Evolutionary conservation across 228 moss, liverwort and hornwort species (phyloP).

Genomic region (Sphagnum fallax): DNA sequence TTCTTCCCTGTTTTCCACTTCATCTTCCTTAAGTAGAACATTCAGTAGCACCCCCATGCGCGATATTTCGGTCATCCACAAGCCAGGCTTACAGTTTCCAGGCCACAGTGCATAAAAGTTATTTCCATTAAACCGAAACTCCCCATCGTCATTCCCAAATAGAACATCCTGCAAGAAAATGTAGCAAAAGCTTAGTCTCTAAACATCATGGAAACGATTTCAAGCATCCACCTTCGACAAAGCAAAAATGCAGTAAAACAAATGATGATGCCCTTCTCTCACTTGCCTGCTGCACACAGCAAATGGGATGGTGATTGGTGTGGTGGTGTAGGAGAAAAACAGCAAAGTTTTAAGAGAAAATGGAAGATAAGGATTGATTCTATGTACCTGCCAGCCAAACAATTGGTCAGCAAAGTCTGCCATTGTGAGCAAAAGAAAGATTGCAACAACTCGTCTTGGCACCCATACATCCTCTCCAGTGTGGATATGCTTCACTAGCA

Average conservation of each 20-base stretch:
- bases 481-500: constrained; percentile 68
- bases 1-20: constrained; percentile 20
- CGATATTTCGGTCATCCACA: constrained; percentile 38
- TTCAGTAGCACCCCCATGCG: constrained; percentile 66
- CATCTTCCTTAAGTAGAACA: constrained; percentile 63
- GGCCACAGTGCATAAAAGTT: constrained; percentile 65
- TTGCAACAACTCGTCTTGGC: constrained; percentile 63
- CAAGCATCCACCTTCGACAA: too few species aligned
- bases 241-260: too few species aligned
- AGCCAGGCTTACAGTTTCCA: constrained; percentile 71
- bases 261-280: too few species aligned
- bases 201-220: too few species aligned
- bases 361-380: too few species aligned
- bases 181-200: too few species aligned
- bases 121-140: constrained; percentile 29
- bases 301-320: too few species aligned
- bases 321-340: too few species aligned
- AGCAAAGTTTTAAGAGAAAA: too few species aligned
- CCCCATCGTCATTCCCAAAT: constrained; percentile 63
- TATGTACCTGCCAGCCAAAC: constrained; percentile 67
- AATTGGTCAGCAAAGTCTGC: constrained; percentile 74
- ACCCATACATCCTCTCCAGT: constrained; percentile 70
- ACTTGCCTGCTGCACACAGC: too few species aligned
- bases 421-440: constrained; percentile 73
- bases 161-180: constrained; percentile 34